phyloP scores from a whole-genome alignment of 192 early-diverging fungal species.

The Coemansia sp. region DNA sequence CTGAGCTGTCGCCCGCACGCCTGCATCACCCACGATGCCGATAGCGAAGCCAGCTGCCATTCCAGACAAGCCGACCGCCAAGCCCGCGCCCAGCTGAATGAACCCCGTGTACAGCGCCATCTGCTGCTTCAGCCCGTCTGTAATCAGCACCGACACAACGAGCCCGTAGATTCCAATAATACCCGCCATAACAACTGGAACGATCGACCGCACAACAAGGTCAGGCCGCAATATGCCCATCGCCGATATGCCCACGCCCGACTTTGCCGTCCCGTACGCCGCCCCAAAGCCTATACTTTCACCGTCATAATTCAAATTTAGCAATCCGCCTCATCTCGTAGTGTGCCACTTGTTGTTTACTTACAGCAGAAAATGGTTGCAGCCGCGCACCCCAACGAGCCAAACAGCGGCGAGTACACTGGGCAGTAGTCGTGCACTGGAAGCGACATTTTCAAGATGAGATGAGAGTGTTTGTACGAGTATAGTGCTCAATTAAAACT shows the following conservation, averaged over 20 bases:
- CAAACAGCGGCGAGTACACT: conserved; percentile 93
- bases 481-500: too few relatives aligned
- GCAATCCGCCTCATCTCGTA: neutral
- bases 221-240: conserved; percentile 88
- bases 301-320: neutral
- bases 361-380: conserved; percentile 91
- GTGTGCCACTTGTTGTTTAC: conserved; percentile 19
- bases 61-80: conserved; percentile 79
- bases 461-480: too few relatives aligned
- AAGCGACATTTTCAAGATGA: conserved; percentile 31
- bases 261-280: conserved; percentile 90
- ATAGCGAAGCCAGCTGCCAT: conserved; percentile 91
- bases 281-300: conserved; percentile 76
- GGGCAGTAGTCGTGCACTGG: conserved; percentile 68
- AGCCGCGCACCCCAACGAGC: conserved; percentile 84
- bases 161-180: conserved; percentile 99
- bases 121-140: conserved; percentile 70
- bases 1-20: conserved; percentile 79
- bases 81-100: conserved; percentile 76
- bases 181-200: conserved; percentile 98
- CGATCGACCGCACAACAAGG: conserved; percentile 81
- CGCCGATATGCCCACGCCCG: conserved; percentile 84
- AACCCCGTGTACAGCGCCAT: conserved; percentile 75
- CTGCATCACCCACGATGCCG: conserved; percentile 86
- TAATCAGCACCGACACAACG: conserved; percentile 91